Evolutionary conservation across 129 eudicot genomes (phyloP).

Genomic region (Solidago caesia): DNA sequence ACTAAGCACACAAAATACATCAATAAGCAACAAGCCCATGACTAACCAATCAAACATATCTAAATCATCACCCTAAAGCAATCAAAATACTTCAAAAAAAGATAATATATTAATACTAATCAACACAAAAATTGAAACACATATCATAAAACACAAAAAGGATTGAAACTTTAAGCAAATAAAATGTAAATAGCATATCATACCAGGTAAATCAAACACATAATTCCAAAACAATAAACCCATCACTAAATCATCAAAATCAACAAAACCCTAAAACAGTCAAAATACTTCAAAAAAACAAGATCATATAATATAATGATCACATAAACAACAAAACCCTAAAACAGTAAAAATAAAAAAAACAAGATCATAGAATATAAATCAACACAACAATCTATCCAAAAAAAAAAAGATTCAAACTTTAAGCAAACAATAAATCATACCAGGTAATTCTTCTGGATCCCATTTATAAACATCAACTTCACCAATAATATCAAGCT

Average conservation of each 20-base stretch:
- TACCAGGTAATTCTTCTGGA: conserved; percentile 86
- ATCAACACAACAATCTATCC: not conserved
- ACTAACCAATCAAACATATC: not conserved
- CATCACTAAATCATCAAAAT: not conserved
- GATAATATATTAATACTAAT: too few relatives aligned
- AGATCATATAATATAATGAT: not conserved
- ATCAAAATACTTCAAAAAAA: too few relatives aligned
- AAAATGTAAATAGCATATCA: too few relatives aligned
- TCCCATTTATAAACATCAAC: conserved; percentile 85
- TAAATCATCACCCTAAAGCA: too few relatives aligned
- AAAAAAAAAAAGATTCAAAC: not conserved
- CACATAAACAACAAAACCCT: conserved; percentile 1
- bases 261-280: not conserved
- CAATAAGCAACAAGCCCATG: not conserved
- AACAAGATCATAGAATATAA: not conserved
- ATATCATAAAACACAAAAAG: too few relatives aligned
- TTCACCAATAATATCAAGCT: conserved; percentile 60
- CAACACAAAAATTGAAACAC: too few relatives aligned
- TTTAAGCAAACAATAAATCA: not conserved
- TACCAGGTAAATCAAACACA: not conserved
- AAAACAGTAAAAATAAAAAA: conserved; percentile 4
- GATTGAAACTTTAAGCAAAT: too few relatives aligned
- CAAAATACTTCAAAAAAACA: not conserved
- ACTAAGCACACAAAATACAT: too few relatives aligned
- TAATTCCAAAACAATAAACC: not conserved